Evolutionary conservation across 2,329 filamentous ascomycete species (phyloP).

Genomic region (Diplodia corticola): DNA sequence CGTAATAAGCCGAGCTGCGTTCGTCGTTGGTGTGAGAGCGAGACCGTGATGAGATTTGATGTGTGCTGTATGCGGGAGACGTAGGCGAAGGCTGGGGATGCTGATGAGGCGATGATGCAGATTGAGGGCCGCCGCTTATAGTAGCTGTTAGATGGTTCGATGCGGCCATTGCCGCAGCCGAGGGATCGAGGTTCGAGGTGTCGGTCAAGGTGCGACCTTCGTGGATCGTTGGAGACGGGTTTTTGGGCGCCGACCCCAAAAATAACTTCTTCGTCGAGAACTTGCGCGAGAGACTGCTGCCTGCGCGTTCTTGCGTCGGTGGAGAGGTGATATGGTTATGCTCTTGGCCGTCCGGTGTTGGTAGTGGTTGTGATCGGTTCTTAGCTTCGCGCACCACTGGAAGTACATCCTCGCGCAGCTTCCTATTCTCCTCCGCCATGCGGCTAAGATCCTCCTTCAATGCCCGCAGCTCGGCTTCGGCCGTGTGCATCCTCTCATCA

Average conservation of each 20-base stretch:
- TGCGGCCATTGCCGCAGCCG: constrained; percentile 52
- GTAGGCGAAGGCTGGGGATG: constrained; percentile 32
- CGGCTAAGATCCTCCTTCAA: constrained; percentile 58
- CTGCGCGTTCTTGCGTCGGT: constrained; percentile 40
- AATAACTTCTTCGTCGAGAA: constrained; percentile 56
- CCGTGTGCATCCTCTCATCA: constrained; percentile 82
- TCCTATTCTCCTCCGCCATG: constrained; percentile 76
- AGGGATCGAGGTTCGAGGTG: constrained; percentile 49
- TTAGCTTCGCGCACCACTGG: constrained; percentile 89
- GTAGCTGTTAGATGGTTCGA: constrained; percentile 53
- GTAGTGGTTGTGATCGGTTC: constrained; percentile 85
- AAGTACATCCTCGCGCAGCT: constrained; percentile 85
- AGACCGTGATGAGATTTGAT: constrained; percentile 5
- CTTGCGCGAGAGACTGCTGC: constrained; percentile 52
- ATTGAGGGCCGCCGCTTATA: constrained; percentile 37
- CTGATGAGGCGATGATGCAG: constrained; percentile 44
- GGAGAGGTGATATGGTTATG: constrained; percentile 40
- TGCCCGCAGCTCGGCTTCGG: constrained; percentile 80
- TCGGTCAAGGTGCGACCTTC: constrained; percentile 45
- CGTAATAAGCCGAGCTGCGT: constrained; percentile 7
- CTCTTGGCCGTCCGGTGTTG: constrained; percentile 48
- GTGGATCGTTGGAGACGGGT: constrained; percentile 53
- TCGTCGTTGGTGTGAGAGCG: constrained; percentile 33
- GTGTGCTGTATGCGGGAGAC: constrained; percentile 22
- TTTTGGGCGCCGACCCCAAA: constrained; percentile 50